Percentiles rank a stretch among this genome's conserved stretches.
Conservation (phyloP, 2,329 filamentous ascomycete genomes). For the Hymenoscyphus scutula region DNA sequence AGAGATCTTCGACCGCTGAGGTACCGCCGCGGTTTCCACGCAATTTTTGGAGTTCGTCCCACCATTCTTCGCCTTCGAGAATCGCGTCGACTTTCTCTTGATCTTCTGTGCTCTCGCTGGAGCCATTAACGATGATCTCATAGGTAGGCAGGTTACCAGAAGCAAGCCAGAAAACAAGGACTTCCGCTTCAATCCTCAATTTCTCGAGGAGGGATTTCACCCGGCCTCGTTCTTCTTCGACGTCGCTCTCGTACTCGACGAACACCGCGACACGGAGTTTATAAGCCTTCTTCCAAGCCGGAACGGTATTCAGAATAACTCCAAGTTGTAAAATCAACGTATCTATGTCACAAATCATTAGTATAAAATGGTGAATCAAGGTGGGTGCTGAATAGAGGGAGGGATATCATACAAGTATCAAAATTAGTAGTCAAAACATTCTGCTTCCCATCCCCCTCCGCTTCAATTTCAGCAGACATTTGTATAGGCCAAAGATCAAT, state of each 20-base stretch:
- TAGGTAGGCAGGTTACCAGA: conserved; percentile 71
- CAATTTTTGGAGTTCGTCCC: conserved; percentile 67
- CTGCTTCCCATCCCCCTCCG: conserved; percentile 59
- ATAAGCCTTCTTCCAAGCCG: conserved; percentile 74
- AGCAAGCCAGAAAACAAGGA: conserved; percentile 79
- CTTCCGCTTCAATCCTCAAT: conserved; percentile 74
- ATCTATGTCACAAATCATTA: conserved; percentile 42
- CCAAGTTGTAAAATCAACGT: conserved; percentile 83
- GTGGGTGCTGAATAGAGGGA: too few relatives aligned
- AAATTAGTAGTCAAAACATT: conserved; percentile 83
- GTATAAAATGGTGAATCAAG: too few relatives aligned
- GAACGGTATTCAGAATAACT: conserved; percentile 78
- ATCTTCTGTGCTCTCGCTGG: conserved; percentile 51
- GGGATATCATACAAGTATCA: conserved; percentile 69
- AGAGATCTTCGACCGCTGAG: conserved; percentile 43
- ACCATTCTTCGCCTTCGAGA: conserved; percentile 75
- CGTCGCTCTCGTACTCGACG: conserved; percentile 83
- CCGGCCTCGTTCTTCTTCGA: conserved; percentile 72
- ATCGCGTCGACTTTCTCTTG: conserved; percentile 62
- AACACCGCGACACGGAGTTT: conserved; percentile 77
- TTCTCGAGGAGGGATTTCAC: conserved; percentile 76
- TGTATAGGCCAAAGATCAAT: conserved; percentile 92
- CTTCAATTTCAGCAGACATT: conserved; percentile 80
- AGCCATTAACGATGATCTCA: conserved; percentile 74
- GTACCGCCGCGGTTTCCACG: conserved; percentile 40